Conservation (phyloP, 768 basidiomycete species). For the Trametes sanguinea region DNA sequence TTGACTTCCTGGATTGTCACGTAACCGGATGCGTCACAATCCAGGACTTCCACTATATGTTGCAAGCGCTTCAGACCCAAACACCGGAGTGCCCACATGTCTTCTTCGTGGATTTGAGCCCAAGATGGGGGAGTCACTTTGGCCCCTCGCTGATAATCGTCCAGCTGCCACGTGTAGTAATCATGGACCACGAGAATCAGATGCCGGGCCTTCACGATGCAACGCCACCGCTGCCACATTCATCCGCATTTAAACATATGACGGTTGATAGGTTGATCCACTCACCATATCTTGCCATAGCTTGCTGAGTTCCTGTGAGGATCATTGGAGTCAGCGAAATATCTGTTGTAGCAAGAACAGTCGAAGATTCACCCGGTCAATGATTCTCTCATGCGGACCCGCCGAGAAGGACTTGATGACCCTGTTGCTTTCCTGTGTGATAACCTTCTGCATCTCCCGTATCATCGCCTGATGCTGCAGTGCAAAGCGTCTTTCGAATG, state of each 20-base stretch:
- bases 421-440: constrained; percentile 37
- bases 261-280: not conserved
- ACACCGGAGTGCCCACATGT: constrained; percentile 30
- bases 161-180: constrained; percentile 27
- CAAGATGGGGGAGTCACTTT: not conserved
- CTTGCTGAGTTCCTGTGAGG: constrained; percentile 43
- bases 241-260: not conserved
- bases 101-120: not conserved
- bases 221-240: constrained; percentile 2
- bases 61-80: constrained; percentile 36
- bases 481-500: constrained; percentile 49
- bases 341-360: not conserved
- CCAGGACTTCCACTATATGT: constrained; percentile 39
- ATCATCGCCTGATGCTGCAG: constrained; percentile 38
- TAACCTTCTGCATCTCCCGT: constrained; percentile 31
- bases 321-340: not conserved
- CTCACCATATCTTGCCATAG: constrained; percentile 57
- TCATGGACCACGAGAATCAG: constrained; percentile 47
- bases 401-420: constrained; percentile 42
- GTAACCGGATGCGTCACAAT: constrained; percentile 41
- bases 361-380: constrained; percentile 36
- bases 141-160: not conserved
- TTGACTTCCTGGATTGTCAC: constrained; percentile 38
- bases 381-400: constrained; percentile 48
- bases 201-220: constrained; percentile 31